Base-by-base conservation (phyloP, 139 green algal genomes). In the Nannochloris sp. region DNA sequence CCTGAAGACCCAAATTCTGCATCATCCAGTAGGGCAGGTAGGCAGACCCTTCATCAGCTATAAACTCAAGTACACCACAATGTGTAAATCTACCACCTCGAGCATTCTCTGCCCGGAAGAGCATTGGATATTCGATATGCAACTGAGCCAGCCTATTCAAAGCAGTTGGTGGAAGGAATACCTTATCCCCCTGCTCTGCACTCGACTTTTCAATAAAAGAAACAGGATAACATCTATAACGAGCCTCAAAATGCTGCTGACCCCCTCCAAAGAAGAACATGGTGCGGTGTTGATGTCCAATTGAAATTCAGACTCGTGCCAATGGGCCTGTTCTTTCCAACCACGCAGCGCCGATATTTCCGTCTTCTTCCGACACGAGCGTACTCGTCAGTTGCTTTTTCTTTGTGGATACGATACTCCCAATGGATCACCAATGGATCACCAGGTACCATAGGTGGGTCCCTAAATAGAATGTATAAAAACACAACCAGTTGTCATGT, bases 1-100 rank as follows among this genome's bases (percentile, higher is more conserved):
- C 93, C 31, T 82, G 62, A 14, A 98, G 67, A 33, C 93, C 61
- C 67, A 98, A 62, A 71, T 98, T 98, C 60, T 95, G 78, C 92
- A 98, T 98, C 90, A 98, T 97, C 93, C 93, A 99, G 72, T 96
- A 95, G 12, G 93, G 93, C 78, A 99, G 86, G 78, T 98, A 98
- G 2, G 91, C 77, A 37, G 89, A 79, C 2, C 93, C 93, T 61
- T 99, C 93, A 33, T 99, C 92, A 2, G 93, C 93, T 33, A 96
- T 69, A 64, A 99, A 99, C 80, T 99, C 93, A 59, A 99, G 75
- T 37, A 99, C 93, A 20, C 93, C 93, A 64, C 93, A 97, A 78
- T 98, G 93, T 3, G 93, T 96, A 13, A 49, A 75, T 3, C 83
- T 77, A 4, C 76, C 76, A 3, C 62, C 79, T 9, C 61, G 62